Evolutionary conservation across 345 rosid species (phyloP), one percentile per base, ranked within the genome.

Genomic region (Populus davidiana): DNA sequence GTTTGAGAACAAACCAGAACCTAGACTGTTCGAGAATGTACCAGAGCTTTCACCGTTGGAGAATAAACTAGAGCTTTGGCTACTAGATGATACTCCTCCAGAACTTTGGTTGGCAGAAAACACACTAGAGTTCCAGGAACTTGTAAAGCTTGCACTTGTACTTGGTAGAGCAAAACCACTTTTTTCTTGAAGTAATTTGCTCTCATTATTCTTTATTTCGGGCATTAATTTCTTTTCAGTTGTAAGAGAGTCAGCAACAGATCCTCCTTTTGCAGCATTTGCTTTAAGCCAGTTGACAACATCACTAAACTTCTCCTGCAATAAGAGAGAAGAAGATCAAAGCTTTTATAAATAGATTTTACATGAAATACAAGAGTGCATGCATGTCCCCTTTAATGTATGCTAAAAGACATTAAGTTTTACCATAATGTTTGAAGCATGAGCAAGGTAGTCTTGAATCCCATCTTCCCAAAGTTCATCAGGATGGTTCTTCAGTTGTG

Each of bases 391-490:
- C n/a, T 76, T 47, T 21, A 20, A 21, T 29, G 8, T 38, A 39
- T 67, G 35, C 27, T 29, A 69, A 36, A 77, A 54, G 49, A 25
- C 61, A 25, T 21, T 43, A 68, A 67, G 23, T 59, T 21, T 35
- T 88, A 96, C 98, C 96, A 87, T 83, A 73, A 92, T 90, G 70
- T 86, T 77, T 50, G 97, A 91, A 56, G 97, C 86, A 90, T 93
- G 97, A 85, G 84, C 79, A 79, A 89, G 83, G 83, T 96, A 96
- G 78, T 92, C 98, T 50, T 72, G 84, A 80, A 89, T 81, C 39
- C 97, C 99, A 87, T 93, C 97, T 81, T 93, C 95, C 99, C 99
- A 93, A 73, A 96, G 96, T 91, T 93, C 99, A 87, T 96, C 94
- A 36, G 98, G 96, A 72, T 92, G 97, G 81, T 92, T 88, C 90